Evolutionary conservation across 768 basidiomycete genomes (phyloP).

Genomic region (Jaapia argillacea): DNA sequence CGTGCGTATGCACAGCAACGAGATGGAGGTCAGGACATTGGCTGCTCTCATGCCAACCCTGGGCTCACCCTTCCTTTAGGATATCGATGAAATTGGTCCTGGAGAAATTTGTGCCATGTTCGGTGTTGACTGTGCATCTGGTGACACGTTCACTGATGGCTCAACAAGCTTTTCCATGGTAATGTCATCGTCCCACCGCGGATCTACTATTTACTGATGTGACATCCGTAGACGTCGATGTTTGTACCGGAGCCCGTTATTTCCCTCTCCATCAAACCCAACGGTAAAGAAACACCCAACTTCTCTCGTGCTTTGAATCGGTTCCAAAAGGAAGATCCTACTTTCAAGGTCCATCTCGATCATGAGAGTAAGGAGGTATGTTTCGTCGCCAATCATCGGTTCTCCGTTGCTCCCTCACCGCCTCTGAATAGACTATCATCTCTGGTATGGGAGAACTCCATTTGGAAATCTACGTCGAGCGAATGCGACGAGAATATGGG

Average conservation of each 20-base stretch:
- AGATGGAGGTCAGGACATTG: constrained; percentile 77
- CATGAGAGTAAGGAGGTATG: constrained; percentile 83
- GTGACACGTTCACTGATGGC: constrained; percentile 96
- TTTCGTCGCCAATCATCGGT: background rate
- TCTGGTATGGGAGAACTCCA: constrained; percentile 99
- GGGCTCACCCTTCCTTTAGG: constrained; percentile 34
- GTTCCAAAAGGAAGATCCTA: constrained; percentile 98
- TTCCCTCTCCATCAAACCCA: constrained; percentile 87
- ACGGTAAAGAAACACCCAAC: constrained; percentile 88
- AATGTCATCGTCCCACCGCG: constrained; percentile 12
- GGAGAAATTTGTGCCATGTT: constrained; percentile 99
- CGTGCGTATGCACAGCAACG: constrained; percentile 96
- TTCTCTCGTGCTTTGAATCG: constrained; percentile 95
- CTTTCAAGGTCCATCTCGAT: constrained; percentile 96
- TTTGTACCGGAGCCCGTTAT: constrained; percentile 98
- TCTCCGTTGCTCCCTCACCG: background rate
- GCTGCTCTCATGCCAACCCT: background rate
- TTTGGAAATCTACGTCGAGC: constrained; percentile 97
- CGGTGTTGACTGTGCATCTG: constrained; percentile 95
- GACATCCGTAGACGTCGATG: constrained; percentile 74
- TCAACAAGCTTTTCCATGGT: constrained; percentile 91
- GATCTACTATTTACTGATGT: background rate
- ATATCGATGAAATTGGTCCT: constrained; percentile 87
- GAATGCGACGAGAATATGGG: constrained; percentile 96
- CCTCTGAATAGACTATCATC: constrained; percentile 75